A percentile compares a stretch with the other conserved stretches of the same genome.
These are phyloP conservation scores for Sporothrix pseudoabietina DNA, from an alignment of 2,329 filamentous ascomycete genomes.

Conservation along the genomic window DNA sequence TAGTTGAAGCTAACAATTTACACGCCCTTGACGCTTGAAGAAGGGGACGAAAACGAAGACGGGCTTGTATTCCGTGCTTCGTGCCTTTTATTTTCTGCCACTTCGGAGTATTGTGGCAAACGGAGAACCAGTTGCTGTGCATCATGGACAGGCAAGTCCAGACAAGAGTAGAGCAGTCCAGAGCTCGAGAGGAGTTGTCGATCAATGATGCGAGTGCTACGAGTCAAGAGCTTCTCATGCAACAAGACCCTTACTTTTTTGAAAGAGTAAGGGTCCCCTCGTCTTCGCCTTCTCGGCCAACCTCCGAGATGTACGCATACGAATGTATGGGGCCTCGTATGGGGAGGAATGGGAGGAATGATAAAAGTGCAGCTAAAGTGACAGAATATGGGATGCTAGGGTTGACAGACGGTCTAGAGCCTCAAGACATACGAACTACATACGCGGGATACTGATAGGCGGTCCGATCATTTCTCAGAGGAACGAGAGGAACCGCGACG, in stretches of 20 bases:
- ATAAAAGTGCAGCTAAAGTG: neutral
- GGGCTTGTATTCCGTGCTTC: neutral
- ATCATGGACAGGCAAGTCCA: neutral
- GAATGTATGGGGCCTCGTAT: too few species aligned
- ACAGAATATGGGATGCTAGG: neutral
- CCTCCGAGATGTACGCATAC: too few species aligned
- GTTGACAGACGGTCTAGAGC: slow-evolving; percentile 1
- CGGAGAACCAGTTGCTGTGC: neutral
- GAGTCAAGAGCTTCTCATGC: neutral
- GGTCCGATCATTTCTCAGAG: neutral
- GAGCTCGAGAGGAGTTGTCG: neutral
- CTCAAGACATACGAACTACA: neutral
- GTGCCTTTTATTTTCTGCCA: neutral
- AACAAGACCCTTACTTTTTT: neutral
- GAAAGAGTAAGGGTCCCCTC: neutral
- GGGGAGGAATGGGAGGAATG: too few species aligned
- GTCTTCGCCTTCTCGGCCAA: too few species aligned
- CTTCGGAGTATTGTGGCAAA: neutral
- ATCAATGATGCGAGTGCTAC: neutral
- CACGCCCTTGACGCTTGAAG: neutral
- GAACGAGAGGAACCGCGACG: neutral
- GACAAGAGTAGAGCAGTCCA: neutral
- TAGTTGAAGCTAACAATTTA: neutral
- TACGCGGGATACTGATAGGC: slow-evolving; percentile 2
- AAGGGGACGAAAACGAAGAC: too few species aligned